Percentiles rank a stretch among this genome's conserved stretches.
Evolutionary conservation across 176 grass and related monocot species (phyloP).

Genomic region (Echinochloa phyllopogon): DNA sequence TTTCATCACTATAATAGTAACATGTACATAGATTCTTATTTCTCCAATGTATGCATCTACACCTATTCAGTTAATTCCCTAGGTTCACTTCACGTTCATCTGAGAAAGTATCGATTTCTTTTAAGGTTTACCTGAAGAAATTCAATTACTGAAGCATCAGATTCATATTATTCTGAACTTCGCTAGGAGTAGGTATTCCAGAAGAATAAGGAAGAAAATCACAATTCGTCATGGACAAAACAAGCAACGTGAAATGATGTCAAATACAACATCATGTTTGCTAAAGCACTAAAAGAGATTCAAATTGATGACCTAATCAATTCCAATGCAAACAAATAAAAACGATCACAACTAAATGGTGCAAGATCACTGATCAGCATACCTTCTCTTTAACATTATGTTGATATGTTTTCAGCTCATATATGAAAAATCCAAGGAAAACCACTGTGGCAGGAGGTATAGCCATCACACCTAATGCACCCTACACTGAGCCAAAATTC

Average conservation of each 20-base stretch:
- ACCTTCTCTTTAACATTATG: conserved; percentile 73
- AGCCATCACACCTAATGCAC: conserved; percentile 74
- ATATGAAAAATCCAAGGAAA: conserved; percentile 76
- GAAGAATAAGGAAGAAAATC: neutral
- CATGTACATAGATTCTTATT: neutral
- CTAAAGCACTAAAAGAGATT: neutral
- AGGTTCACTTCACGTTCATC: conserved; percentile 13
- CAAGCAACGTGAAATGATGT: neutral
- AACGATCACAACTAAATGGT: conserved; percentile 5
- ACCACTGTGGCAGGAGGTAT: conserved; percentile 60
- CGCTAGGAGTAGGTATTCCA: conserved; percentile 5
- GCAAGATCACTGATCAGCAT: conserved; percentile 27
- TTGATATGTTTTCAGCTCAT: conserved; percentile 65
- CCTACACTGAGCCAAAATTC: conserved; percentile 50
- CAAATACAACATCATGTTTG: conserved; percentile 1
- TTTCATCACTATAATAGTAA: conserved; percentile 5
- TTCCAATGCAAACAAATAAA: neutral
- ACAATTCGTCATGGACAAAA: conserved; percentile 17
- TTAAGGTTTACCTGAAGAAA: conserved; percentile 4
- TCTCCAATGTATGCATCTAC: neutral
- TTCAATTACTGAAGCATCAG: conserved; percentile 19
- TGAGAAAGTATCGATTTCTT: neutral
- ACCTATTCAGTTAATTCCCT: neutral
- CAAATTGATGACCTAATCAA: neutral
- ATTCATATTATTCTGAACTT: conserved; percentile 33